These are phyloP conservation scores for Claviceps quebecensis DNA, from an alignment of 2,329 filamentous ascomycete genomes.

Conservation along the genomic window DNA sequence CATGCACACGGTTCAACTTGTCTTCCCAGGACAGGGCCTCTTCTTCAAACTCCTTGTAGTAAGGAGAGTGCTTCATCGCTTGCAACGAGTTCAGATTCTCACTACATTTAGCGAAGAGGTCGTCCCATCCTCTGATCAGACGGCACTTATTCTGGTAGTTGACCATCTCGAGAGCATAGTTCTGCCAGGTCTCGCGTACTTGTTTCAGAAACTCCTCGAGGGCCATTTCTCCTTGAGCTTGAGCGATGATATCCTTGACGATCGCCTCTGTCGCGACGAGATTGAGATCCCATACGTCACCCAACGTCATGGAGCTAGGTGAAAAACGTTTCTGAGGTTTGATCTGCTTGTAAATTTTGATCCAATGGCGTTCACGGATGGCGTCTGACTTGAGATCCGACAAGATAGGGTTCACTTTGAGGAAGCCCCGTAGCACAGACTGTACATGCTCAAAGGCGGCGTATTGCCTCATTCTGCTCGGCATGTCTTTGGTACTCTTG, in stretches of 20 bases:
- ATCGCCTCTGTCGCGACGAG: constrained; percentile 73
- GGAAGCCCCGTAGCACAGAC: constrained; percentile 68
- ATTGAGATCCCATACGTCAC: constrained; percentile 96
- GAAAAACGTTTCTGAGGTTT: constrained; percentile 91
- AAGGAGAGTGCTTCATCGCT: constrained; percentile 97
- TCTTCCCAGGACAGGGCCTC: constrained; percentile 96
- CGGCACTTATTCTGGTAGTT: constrained; percentile 97
- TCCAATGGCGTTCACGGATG: constrained; percentile 91
- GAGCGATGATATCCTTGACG: constrained; percentile 84
- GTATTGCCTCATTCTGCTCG: constrained; percentile 96
- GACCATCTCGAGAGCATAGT: constrained; percentile 85
- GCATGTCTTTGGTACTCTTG: constrained; percentile 99
- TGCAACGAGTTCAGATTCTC: constrained; percentile 96
- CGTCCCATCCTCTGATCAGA: constrained; percentile 94
- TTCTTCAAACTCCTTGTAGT: constrained; percentile 98
- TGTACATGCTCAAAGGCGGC: constrained; percentile 99
- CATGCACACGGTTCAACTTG: constrained; percentile 91
- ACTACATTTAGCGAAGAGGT: constrained; percentile 95
- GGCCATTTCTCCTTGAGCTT: constrained; percentile 96
- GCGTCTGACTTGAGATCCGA: constrained; percentile 91
- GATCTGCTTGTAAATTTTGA: constrained; percentile 92
- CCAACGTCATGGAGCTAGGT: constrained; percentile 86
- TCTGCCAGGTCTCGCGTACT: constrained; percentile 93
- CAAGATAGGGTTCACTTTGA: constrained; percentile 83
- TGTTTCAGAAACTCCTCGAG: constrained; percentile 94